Evolutionary conservation across 78 protist species (phyloP), one percentile per base, ranked within the genome.

Genomic region (Pigoraptor vietnamica): DNA sequence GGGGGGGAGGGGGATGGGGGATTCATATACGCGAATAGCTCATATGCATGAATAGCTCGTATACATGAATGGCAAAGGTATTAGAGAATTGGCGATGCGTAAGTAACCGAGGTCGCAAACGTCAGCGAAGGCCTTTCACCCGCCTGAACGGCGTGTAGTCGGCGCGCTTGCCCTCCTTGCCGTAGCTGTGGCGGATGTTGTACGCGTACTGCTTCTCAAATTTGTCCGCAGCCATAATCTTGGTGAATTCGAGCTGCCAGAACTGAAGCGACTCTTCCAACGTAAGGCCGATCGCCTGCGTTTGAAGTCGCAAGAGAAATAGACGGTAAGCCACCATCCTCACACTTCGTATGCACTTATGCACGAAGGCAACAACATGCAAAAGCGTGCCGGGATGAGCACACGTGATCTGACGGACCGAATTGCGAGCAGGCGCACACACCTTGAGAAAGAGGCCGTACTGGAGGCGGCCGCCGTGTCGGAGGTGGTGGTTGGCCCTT

Each of bases 161-260:
- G 24, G 86, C 40, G 36, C 96, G 92, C 92, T 95, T 95, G 56
- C 97, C 98, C 39, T 97, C 98, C 36, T 91, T 90, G 39, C 98
- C 98, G 36, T 97, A 97, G 92, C 91, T 96, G 92, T 97, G 97
- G 2, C 98, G 94, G 34, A 97, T 48, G 81, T 55, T 92, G 93
- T 97, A 97, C 1, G 92, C 93, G 55, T 97, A 95, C 37, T 91
- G 93, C 90, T 95, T 93, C 40, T 96, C 95, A 88, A 96, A 97
- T 89, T 96, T 95, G 37, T 94, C 93, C 37, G n/a, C 81, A 1
- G 95, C 23, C 92, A 96, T 93, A 9, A 34, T 38, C 90, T 92
- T 86, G 6, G 96, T 82, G 82, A 97, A 96, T 24, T 95, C 92
- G 1, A 34, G 0, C 40, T 94, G 92, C 98, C 98, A 97, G 91